Base-by-base conservation (phyloP, 129 eudicot genomes). In the Lonicera japonica region DNA sequence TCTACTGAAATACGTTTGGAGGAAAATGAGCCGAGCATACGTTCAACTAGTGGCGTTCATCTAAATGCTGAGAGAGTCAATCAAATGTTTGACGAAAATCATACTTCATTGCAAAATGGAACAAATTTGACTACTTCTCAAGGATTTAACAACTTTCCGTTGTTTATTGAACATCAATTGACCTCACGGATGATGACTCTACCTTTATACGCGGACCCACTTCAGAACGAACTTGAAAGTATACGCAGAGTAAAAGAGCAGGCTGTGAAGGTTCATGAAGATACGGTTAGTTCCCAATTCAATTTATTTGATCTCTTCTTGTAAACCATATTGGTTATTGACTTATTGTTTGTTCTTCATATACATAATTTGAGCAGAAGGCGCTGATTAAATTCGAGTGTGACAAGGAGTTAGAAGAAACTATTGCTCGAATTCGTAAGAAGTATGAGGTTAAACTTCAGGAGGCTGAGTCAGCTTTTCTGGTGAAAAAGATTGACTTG, bases 151-250 rank as follows among this genome's bases (percentile, higher is more conserved):
- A 51, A 45, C 58, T 55, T 48, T 4, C 46, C 36, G 0, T n/a
- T 70, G 21, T 61, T 7, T 57, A 51, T 58, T 19, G 46, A 58
- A 21, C 67, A 54, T 48, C 82, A 68, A 39, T 66, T 67, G 45
- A 58, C 21, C 51, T 63, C 75, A 55, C 58, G 46, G 22, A 55
- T 63, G 54, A 16, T 73, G 34, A 40, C 57, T 61, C 63, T 11
- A 19, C 23, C 73, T 60, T 29, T 21, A 10, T 47, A 54, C 23
- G 53, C 74, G 54, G 81, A 86, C 25, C 95, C 97, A 20, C 95
- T 90, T 70, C 78, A 64, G 60, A 66, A 54, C 41, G 97, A 86
- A 77, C 18, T 72, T 52, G 89, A 81, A 14, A 79, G 79, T 62
- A 47, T 90, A 34, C 50, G 53, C 18, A 82, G 70, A 68, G 79